Conservation (phyloP, 78 protist species). For the Speleostelium caveatum region DNA sequence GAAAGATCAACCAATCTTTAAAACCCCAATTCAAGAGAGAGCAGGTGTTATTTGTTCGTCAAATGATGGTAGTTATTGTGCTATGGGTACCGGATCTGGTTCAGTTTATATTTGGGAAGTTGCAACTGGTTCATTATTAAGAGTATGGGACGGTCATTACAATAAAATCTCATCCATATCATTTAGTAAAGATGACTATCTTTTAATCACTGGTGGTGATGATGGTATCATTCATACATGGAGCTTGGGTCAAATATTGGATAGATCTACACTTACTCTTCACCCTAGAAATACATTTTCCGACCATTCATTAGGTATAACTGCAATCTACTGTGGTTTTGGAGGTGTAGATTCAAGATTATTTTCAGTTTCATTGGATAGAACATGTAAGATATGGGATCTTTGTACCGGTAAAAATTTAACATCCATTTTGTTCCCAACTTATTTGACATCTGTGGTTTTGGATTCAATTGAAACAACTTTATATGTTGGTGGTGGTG, state of each 20-base stretch:
- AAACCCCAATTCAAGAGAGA: constrained; percentile 67
- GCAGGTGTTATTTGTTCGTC: constrained; percentile 52
- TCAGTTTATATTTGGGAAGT: constrained; percentile 62
- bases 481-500: constrained; percentile 75
- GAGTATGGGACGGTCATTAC: constrained; percentile 74
- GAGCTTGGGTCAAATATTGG: constrained; percentile 44
- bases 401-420: constrained; percentile 25
- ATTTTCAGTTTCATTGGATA: constrained; percentile 40
- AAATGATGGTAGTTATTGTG: constrained; percentile 43
- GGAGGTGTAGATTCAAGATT: constrained; percentile 53
- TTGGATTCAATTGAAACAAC: constrained; percentile 60
- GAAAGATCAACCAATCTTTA: constrained; percentile 69
- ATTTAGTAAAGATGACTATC: constrained; percentile 66
- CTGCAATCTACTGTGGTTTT: constrained; percentile 43
- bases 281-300: constrained; percentile 45
- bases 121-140: constrained; percentile 59
- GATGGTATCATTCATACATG: constrained; percentile 78
- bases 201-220: constrained; percentile 71
- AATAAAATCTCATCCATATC: constrained; percentile 56
- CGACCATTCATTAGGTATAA: constrained; percentile 75
- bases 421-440: constrained; percentile 71
- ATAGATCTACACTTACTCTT: constrained; percentile 9
- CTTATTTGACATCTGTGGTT: constrained; percentile 34
- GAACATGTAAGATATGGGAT: constrained; percentile 81
- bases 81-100: constrained; percentile 56